Percentiles rank a stretch among this genome's conserved stretches.
Evolutionary conservation across 441 rosid species (phyloP).

Genomic region (Jatropha podagrica): DNA sequence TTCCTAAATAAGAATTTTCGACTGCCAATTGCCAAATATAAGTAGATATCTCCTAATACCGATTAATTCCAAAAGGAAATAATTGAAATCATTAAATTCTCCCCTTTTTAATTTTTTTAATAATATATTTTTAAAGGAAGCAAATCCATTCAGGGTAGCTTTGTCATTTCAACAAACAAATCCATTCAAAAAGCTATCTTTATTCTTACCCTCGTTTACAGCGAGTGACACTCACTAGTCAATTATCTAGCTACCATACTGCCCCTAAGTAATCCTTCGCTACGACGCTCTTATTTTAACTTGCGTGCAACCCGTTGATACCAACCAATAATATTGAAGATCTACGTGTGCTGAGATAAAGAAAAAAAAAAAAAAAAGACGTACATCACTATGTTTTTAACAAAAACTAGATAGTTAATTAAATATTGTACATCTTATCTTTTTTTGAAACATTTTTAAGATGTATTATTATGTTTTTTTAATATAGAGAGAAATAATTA

Average conservation of each 20-base stretch:
- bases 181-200: slow-evolving; percentile 4
- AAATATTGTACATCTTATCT: too few species aligned
- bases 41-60: not conserved
- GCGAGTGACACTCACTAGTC: not conserved
- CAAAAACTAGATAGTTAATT: too few species aligned
- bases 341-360: too few species aligned
- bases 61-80: not conserved
- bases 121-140: not conserved
- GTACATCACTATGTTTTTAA: too few species aligned
- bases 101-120: not conserved
- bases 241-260: not conserved
- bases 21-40: not conserved
- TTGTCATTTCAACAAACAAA: slow-evolving; percentile 8
- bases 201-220: not conserved
- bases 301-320: not conserved
- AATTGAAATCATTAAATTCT: not conserved
- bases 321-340: not conserved
- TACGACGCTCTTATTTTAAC: not conserved
- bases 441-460: too few species aligned
- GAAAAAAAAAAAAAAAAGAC: too few species aligned
- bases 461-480: too few species aligned
- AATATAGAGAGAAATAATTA: too few species aligned
- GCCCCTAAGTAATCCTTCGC: not conserved
- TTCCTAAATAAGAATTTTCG: not conserved
- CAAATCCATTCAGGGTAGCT: slow-evolving; percentile 1